These are phyloP conservation scores for Strobilomyces dryophilus DNA, from an alignment of 768 basidiomycete genomes.

Conservation along the genomic window DNA sequence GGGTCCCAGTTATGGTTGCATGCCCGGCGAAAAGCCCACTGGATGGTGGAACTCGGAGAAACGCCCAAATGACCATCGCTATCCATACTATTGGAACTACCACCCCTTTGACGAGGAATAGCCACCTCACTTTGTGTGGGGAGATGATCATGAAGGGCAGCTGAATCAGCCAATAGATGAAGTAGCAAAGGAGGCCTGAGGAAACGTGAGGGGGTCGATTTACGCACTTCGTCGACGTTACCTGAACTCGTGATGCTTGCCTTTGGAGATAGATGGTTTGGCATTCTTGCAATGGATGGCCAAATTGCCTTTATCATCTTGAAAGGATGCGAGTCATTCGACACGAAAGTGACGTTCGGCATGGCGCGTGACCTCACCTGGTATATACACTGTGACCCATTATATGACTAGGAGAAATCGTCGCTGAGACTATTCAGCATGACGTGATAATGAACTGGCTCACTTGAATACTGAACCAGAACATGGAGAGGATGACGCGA, in stretches of 20 bases:
- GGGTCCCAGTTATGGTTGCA: slow-evolving; percentile 45
- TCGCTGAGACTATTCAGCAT: neutral
- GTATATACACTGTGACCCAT: slow-evolving; percentile 70
- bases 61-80: slow-evolving; percentile 76
- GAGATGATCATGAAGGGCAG: slow-evolving; percentile 73
- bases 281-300: slow-evolving; percentile 63
- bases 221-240: slow-evolving; percentile 8
- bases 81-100: slow-evolving; percentile 64
- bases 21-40: slow-evolving; percentile 54
- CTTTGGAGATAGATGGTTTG: slow-evolving; percentile 55
- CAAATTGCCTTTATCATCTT: slow-evolving; percentile 79
- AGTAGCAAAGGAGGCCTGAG: slow-evolving; percentile 67
- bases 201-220: neutral
- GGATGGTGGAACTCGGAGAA: slow-evolving; percentile 61
- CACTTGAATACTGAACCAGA: slow-evolving; percentile 79
- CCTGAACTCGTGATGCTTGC: slow-evolving; percentile 64
- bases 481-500: slow-evolving; percentile 69
- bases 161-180: slow-evolving; percentile 75
- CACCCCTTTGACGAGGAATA: slow-evolving; percentile 69
- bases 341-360: neutral
- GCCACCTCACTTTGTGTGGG: slow-evolving; percentile 70
- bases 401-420: slow-evolving; percentile 38
- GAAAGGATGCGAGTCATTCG: neutral
- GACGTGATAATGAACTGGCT: neutral
- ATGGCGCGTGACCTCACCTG: slow-evolving; percentile 34